phyloP scores from a whole-genome alignment of 1,284 basidiomycete genomes.

The Neonothopanus nambi region DNA sequence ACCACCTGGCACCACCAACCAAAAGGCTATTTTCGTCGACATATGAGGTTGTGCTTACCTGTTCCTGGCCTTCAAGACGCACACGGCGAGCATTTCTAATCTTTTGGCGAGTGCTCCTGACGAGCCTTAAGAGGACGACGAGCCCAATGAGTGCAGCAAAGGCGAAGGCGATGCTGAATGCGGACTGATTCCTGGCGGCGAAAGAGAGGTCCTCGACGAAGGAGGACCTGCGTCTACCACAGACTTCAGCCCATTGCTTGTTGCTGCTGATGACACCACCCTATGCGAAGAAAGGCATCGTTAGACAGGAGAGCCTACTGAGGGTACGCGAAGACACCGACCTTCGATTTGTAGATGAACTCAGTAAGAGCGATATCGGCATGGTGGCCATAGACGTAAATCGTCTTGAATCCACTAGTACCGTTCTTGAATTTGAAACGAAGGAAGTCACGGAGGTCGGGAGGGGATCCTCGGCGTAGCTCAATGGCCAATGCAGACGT shows the following conservation, averaged over 20 bases:
- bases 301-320: background rate
- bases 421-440: slow-evolving; percentile 88
- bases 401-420: slow-evolving; percentile 58
- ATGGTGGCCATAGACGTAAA: slow-evolving; percentile 69
- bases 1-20: too few relatives aligned
- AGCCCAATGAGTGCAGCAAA: slow-evolving; percentile 46
- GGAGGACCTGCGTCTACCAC: slow-evolving; percentile 30
- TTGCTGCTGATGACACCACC: slow-evolving; percentile 67
- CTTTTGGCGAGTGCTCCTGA: slow-evolving; percentile 4
- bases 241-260: slow-evolving; percentile 65
- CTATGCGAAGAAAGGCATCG: slow-evolving; percentile 31
- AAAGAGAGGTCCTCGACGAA: slow-evolving; percentile 28
- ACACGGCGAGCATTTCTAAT: slow-evolving; percentile 12
- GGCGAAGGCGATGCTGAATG: slow-evolving; percentile 46
- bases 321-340: slow-evolving; percentile 28
- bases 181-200: slow-evolving; percentile 33
- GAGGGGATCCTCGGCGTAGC: slow-evolving; percentile 68
- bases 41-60: too few relatives aligned
- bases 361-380: slow-evolving; percentile 74
- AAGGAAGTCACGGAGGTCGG: slow-evolving; percentile 77
- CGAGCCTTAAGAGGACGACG: slow-evolving; percentile 37
- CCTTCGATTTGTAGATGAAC: slow-evolving; percentile 77
- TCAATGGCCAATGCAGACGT: slow-evolving; percentile 80
- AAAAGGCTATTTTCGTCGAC: too few relatives aligned
- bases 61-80: slow-evolving; percentile 13